A percentile compares a stretch with the other conserved stretches of the same genome.
Conservation (phyloP, 495 filamentous ascomycete species). For the Mycothermus thermophilus region DNA sequence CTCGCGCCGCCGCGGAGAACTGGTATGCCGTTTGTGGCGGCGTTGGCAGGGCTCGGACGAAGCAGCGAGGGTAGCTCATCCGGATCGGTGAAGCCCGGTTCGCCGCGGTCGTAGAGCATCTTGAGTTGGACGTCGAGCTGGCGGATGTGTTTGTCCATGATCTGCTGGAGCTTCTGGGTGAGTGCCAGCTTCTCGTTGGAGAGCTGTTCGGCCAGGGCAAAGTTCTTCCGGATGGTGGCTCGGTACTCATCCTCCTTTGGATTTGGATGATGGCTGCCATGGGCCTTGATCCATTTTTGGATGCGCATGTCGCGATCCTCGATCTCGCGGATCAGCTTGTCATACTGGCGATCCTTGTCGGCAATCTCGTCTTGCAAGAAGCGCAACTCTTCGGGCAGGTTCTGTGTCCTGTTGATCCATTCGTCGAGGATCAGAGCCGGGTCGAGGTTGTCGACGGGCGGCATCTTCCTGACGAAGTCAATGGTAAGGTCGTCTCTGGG, state of each 20-base stretch:
- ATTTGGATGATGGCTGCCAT: conserved; percentile 68
- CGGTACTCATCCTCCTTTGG: conserved; percentile 71
- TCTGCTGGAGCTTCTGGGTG: conserved; percentile 57
- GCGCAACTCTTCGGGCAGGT: conserved; percentile 79
- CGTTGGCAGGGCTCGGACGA: conserved; percentile 40
- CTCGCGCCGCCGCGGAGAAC: conserved; percentile 25
- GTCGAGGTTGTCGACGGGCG: conserved; percentile 45
- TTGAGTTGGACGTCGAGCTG: conserved; percentile 79
- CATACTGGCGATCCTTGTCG: conserved; percentile 71
- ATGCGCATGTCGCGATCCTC: conserved; percentile 65
- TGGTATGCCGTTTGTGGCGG: conserved; percentile 24
- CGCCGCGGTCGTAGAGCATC: conserved; percentile 61
- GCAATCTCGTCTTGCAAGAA: conserved; percentile 90
- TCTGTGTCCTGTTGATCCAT: conserved; percentile 75
- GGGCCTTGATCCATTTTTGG: conserved; percentile 78
- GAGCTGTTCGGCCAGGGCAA: conserved; percentile 54
- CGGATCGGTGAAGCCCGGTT: conserved; percentile 59
- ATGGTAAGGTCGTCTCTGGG: conserved; percentile 50
- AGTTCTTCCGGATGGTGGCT: conserved; percentile 56
- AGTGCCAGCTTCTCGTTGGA: conserved; percentile 80
- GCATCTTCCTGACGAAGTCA: conserved; percentile 42
- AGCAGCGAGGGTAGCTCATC: conserved; percentile 65
- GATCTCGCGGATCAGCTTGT: conserved; percentile 59
- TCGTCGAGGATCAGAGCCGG: conserved; percentile 82
- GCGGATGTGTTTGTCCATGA: conserved; percentile 81